Evolutionary conservation across 208 protist genomes (phyloP), one percentile per base, ranked within the genome.

Genomic region (Wallacemonas sp.): DNA sequence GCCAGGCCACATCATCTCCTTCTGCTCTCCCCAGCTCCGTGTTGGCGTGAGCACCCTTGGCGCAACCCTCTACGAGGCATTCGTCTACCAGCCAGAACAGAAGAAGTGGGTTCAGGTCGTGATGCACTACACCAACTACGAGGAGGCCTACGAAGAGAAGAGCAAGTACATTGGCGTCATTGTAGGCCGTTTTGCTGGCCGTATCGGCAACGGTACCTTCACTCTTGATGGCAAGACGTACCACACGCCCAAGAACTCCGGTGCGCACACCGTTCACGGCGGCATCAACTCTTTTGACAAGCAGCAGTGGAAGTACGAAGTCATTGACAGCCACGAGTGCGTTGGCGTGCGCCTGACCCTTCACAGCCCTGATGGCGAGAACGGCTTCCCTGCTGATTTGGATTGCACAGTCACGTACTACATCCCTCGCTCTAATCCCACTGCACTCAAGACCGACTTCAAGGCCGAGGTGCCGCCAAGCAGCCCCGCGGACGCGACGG

Each of bases 41-140:
- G 73, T 79, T 22, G 60, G 66, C 41, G 44, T 91, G 30, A 73
- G 69, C 22, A 86, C 81, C 28, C 74, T 86, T 31, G 81, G 80
- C 15, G 84, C 84, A 19, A 70, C 81, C 3, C 55, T 91, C 1
- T 56, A 71, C 61, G 80, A 70, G 12, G 70, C 84, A 11, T 59
- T 82, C 70, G 75, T 88, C 26, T 69, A 64, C 45, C 17, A 62
- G 14, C 44, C 55, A 5, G 36, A 33, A 19, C 41, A 17, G 28
- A 62, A 62, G 49, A 19, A 51, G n/a, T 91, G 85, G 81, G 72
- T 86, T 17, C 77, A 91, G 70, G 76, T 91, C 28, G 77, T 81
- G 70, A 65, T 59, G 26, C 77, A 75, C 51, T 88, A 88, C 64
- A 54, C 66, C 6, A 51, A 70, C 62, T 83, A 80, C 54, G 67